phyloP scores from a whole-genome alignment of 2,329 filamentous ascomycete genomes.

The Chaetomium globosum region DNA sequence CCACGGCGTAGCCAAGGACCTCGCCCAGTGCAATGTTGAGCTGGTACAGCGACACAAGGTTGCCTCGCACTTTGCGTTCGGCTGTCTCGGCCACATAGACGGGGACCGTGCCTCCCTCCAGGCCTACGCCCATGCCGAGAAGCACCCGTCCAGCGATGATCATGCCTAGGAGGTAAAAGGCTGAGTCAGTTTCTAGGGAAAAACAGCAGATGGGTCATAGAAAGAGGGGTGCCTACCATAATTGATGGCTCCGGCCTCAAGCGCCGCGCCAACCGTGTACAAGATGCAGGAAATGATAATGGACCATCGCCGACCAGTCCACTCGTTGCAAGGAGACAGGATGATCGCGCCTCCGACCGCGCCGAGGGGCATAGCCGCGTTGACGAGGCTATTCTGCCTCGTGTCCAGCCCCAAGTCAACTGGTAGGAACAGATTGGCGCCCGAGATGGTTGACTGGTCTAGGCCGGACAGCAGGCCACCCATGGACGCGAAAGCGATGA shows the following conservation, averaged over 20 bases:
- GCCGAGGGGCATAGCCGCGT: conserved; percentile 23
- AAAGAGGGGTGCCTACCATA: conserved; percentile 7
- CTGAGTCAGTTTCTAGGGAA: neutral
- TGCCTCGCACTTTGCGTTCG: conserved; percentile 15
- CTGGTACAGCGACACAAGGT: conserved; percentile 22
- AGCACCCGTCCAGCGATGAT: conserved; percentile 19
- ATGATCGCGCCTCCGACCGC: conserved; percentile 20
- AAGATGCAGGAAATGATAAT: conserved; percentile 21
- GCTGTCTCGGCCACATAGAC: conserved; percentile 23
- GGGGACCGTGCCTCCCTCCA: conserved; percentile 22
- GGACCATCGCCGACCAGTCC: conserved; percentile 18
- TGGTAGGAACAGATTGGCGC: conserved; percentile 21
- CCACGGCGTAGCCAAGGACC: conserved; percentile 22
- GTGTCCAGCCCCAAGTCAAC: conserved; percentile 16
- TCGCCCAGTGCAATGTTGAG: conserved; percentile 24
- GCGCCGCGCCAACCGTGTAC: conserved; percentile 17
- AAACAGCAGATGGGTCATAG: neutral
- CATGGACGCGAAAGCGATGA: conserved; percentile 22
- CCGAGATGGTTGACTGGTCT: conserved; percentile 23
- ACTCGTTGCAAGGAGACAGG: conserved; percentile 18
- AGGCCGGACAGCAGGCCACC: conserved; percentile 20
- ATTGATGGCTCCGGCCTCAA: conserved; percentile 20
- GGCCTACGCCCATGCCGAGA: conserved; percentile 21
- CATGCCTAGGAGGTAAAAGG: neutral
- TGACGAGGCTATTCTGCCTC: conserved; percentile 22